A percentile compares a stretch with the other conserved stretches of the same genome.
phyloP scores from a whole-genome alignment of 1,284 basidiomycete species.

The Lignosus rhinocerotis region DNA sequence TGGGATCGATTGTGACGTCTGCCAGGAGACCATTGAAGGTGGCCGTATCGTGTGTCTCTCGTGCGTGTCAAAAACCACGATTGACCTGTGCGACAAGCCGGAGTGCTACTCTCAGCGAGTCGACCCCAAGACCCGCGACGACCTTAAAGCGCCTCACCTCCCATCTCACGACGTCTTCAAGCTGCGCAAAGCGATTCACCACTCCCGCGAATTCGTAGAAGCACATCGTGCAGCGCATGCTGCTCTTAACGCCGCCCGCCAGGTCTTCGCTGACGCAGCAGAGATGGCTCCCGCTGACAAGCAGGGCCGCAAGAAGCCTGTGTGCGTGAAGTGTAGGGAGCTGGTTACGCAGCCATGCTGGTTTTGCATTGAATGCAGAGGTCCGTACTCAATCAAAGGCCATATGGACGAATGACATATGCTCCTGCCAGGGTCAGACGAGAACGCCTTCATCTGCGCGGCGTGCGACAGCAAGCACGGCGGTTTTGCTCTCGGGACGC shows the following conservation, averaged over 20 bases:
- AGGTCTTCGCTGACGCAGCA: background rate
- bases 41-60: conserved; percentile 4
- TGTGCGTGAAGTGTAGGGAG: background rate
- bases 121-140: background rate
- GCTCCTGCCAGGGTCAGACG: background rate
- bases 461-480: conserved; percentile 2
- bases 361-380: conserved; percentile 13
- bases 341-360: conserved; percentile 5
- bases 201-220: background rate
- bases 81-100: conserved; percentile 5
- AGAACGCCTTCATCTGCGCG: background rate
- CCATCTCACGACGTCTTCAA: conserved; percentile 5
- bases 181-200: conserved; percentile 1
- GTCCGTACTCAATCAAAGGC: background rate
- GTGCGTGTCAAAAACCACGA: background rate
- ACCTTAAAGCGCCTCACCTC: conserved; percentile 1
- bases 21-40: background rate
- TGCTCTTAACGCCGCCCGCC: background rate
- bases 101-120: background rate
- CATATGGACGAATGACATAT: too few species aligned
- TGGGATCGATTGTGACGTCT: background rate
- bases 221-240: background rate
- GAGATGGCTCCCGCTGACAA: background rate
- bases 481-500: background rate
- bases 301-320: background rate